These are phyloP conservation scores for Hanseniaspora jakobsenii DNA, from an alignment of 805 yeast genomes.

Conservation along the genomic window DNA sequence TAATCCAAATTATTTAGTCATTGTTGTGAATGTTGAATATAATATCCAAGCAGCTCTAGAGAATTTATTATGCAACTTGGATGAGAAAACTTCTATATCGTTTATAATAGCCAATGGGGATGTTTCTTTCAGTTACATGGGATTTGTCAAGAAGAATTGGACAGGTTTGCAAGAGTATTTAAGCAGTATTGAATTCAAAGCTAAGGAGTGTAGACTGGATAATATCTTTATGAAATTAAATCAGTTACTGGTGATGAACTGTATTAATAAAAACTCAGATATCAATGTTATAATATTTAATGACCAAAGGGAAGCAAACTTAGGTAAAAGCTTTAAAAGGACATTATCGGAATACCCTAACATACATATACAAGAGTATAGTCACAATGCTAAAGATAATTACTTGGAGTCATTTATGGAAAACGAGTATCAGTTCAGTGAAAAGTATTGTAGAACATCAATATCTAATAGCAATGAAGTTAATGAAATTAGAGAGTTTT, in stretches of 20 bases:
- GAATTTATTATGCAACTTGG: constrained; percentile 26
- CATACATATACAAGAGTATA: constrained; percentile 4
- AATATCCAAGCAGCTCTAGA: constrained; percentile 5
- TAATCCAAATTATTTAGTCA: no score
- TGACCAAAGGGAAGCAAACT: constrained; percentile 1
- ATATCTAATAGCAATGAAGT: no score
- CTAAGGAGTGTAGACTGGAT: neutral
- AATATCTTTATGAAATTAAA: constrained; percentile 5
- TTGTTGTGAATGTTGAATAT: no score
- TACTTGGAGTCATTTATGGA: constrained; percentile 8
- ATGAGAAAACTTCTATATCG: constrained; percentile 34
- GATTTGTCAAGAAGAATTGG: constrained; percentile 37
- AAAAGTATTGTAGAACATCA: constrained; percentile 3
- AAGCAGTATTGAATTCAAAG: constrained; percentile 1
- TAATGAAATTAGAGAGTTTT: no score
- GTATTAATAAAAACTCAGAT: constrained; percentile 1
- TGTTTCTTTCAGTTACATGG: constrained; percentile 31
- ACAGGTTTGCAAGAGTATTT: constrained; percentile 36
- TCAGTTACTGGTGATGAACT: constrained; percentile 5
- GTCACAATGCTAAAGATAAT: neutral
- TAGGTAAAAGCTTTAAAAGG: neutral
- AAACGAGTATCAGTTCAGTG: neutral
- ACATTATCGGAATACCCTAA: neutral
- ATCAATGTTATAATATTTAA: constrained; percentile 6
- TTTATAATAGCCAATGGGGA: constrained; percentile 38